Percentiles rank a stretch among this genome's conserved stretches.
Evolutionary conservation across 2,329 filamentous ascomycete genomes (phyloP).

Genomic region (Rhinocladiella mackenziei): DNA sequence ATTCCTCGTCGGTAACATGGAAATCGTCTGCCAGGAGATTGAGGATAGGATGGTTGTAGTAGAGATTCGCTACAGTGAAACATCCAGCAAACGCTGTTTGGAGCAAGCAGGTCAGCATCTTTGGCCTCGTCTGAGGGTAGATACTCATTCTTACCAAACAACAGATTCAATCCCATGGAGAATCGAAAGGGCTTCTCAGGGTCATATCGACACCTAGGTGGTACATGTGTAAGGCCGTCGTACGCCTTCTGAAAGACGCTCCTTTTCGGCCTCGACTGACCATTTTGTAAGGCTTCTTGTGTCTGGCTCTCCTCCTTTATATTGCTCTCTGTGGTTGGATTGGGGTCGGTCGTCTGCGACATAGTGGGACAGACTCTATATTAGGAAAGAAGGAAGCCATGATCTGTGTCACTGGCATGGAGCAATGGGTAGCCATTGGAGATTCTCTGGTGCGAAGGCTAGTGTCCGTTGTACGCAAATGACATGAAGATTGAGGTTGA

Average conservation of each 20-base stretch:
- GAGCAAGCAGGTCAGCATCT: conserved; percentile 16
- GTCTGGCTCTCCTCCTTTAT: background rate
- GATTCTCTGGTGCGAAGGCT: background rate
- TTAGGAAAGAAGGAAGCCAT: conserved; percentile 6
- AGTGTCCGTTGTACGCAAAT: conserved; percentile 13
- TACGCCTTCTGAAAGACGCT: conserved; percentile 13
- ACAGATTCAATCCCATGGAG: conserved; percentile 31
- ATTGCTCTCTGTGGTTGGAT: conserved; percentile 1
- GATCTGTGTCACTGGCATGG: background rate
- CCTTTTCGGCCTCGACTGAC: background rate
- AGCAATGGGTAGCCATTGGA: background rate
- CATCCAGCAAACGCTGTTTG: conserved; percentile 42
- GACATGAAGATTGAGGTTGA: conserved; percentile 9
- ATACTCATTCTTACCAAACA: conserved; percentile 32
- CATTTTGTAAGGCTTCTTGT: conserved; percentile 3
- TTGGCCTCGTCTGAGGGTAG: background rate
- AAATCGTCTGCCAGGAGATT: conserved; percentile 71
- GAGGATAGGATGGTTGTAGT: conserved; percentile 76
- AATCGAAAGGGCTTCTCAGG: conserved; percentile 30
- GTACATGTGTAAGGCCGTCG: conserved; percentile 27
- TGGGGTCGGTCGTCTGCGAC: conserved; percentile 10
- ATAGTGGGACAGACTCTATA: conserved; percentile 7
- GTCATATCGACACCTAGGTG: conserved; percentile 32
- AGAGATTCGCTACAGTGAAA: conserved; percentile 74
- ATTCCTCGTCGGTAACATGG: conserved; percentile 63